phyloP scores from a whole-genome alignment of 495 filamentous ascomycete genomes.

The Tuber indicum region DNA sequence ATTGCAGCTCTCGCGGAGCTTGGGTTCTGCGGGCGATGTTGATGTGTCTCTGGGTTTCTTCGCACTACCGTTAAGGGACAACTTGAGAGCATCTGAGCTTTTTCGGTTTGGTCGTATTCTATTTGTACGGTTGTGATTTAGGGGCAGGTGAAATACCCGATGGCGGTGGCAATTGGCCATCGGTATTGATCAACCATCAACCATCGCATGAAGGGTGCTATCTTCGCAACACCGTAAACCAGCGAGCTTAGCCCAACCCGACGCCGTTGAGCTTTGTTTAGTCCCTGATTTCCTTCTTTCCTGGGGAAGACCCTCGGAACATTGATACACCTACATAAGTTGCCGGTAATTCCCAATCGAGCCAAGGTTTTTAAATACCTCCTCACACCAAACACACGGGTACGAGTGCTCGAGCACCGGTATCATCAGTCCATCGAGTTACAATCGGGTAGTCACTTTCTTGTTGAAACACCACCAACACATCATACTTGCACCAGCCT shows the following conservation, averaged over 20 bases:
- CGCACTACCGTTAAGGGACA: conserved; percentile 54
- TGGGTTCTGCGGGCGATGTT: conserved; percentile 44
- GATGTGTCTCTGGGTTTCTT: conserved; percentile 53
- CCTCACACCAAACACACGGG: neutral
- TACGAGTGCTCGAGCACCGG: no score
- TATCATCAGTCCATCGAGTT: neutral
- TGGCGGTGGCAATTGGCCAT: neutral
- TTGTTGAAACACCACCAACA: no score
- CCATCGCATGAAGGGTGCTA: neutral
- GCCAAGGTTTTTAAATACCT: neutral
- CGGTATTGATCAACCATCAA: neutral
- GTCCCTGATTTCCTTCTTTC: neutral
- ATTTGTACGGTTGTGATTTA: neutral
- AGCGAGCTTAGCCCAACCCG: no score
- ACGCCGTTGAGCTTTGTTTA: neutral
- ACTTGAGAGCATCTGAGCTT: conserved; percentile 56
- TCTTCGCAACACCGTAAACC: neutral
- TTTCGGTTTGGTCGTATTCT: conserved; percentile 27
- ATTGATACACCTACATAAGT: no score
- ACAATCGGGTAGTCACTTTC: neutral
- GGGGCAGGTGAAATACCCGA: neutral
- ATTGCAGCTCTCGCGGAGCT: conserved; percentile 40
- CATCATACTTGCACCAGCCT: no score
- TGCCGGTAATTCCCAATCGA: neutral
- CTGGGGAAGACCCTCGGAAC: neutral